phyloP scores from a whole-genome alignment of 129 eudicot genomes.

The Erigeron canadensis region DNA sequence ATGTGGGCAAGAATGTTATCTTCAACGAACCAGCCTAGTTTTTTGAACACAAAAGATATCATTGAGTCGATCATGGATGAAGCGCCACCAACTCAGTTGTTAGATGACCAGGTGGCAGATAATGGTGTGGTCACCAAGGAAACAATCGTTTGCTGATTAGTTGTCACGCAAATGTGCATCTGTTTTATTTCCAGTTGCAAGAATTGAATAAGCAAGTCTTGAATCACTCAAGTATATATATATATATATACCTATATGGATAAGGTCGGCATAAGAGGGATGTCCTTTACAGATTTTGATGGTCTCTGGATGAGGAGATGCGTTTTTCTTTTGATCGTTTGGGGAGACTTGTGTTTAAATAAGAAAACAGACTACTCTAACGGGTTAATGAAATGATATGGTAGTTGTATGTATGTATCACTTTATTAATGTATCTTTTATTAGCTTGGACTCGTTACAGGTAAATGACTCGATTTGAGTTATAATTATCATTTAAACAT shows the following conservation, averaged over 20 bases:
- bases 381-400: background rate
- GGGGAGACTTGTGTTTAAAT: constrained; percentile 19
- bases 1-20: constrained; percentile 97
- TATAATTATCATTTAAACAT: too few species aligned
- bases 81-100: constrained; percentile 33
- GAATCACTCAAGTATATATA: constrained; percentile 18
- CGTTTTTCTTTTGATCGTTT: constrained; percentile 17
- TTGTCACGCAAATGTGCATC: background rate
- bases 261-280: constrained; percentile 18
- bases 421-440: background rate
- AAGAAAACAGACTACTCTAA: constrained; percentile 2
- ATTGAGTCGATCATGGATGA: constrained; percentile 38
- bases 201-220: constrained; percentile 19
- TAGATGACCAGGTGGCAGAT: constrained; percentile 27
- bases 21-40: constrained; percentile 91
- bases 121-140: constrained; percentile 30
- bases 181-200: background rate
- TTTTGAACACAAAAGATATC: constrained; percentile 38
- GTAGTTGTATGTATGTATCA: background rate
- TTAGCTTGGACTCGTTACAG: too few species aligned
- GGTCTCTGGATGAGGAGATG: constrained; percentile 28
- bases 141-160: constrained; percentile 22
- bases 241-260: background rate
- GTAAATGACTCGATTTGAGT: too few species aligned
- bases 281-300: constrained; percentile 20